Percentiles rank a stretch among this genome's conserved stretches.
phyloP scores from a whole-genome alignment of 2,329 filamentous ascomycete genomes.

The Graphium sp. region DNA sequence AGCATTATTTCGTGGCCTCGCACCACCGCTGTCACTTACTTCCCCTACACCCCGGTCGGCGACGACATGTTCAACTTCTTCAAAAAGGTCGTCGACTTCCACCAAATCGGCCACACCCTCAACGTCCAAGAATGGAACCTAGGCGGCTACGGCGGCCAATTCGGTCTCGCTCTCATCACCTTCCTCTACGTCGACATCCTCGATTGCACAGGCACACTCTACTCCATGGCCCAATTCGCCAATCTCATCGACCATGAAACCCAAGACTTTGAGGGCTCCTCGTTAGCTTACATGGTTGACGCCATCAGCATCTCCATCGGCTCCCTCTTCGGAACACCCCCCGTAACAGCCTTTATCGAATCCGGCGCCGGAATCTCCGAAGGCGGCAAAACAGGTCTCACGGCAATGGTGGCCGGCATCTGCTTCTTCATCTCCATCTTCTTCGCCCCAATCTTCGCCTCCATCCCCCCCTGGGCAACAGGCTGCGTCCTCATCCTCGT shows the following conservation, averaged over 20 bases:
- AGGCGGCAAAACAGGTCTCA: slow-evolving; percentile 56
- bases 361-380: slow-evolving; percentile 62
- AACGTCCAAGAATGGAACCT: slow-evolving; percentile 62
- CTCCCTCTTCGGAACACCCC: slow-evolving; percentile 50
- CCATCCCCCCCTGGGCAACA: slow-evolving; percentile 64
- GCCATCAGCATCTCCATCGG: slow-evolving; percentile 56
- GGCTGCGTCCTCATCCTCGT: slow-evolving; percentile 78
- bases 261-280: slow-evolving; percentile 74
- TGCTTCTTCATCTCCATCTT: slow-evolving; percentile 59
- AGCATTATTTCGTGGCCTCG: slow-evolving; percentile 83
- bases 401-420: slow-evolving; percentile 49
- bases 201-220: slow-evolving; percentile 60
- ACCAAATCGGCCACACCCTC: slow-evolving; percentile 53
- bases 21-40: slow-evolving; percentile 59
- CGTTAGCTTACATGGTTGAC: slow-evolving; percentile 61
- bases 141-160: slow-evolving; percentile 51
- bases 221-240: slow-evolving; percentile 68
- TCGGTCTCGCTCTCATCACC: slow-evolving; percentile 64
- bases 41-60: slow-evolving; percentile 55
- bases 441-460: slow-evolving; percentile 62
- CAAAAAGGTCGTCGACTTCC: slow-evolving; percentile 73
- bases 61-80: slow-evolving; percentile 68
- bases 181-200: slow-evolving; percentile 70
- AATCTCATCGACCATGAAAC: slow-evolving; percentile 45
- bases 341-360: slow-evolving; percentile 61